Base-by-base conservation (phyloP, 2,329 filamentous ascomycete species). In the Aureobasidium musti region DNA sequence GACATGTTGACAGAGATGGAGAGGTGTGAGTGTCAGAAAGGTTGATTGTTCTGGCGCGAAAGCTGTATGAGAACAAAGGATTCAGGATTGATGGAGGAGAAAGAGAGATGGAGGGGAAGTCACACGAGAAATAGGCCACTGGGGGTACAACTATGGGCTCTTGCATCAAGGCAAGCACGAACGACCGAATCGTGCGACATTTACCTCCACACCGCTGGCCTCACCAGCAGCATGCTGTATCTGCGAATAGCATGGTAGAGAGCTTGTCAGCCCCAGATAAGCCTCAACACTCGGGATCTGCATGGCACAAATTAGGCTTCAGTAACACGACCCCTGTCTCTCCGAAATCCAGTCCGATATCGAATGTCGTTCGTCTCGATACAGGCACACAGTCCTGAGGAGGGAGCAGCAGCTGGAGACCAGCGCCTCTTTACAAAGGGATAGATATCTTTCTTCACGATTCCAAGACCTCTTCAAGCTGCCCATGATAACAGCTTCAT, bases 1-100 rank as follows among this genome's bases (percentile, higher is more conserved):
- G 79, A 78, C 80, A 80, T 81, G 70, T 66, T 73, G 69, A 47
- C 52, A 19, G 30, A 49, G 33, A 23, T 56, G 19, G 13, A 14
- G 17, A 49, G n/a, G 47, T 45, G 30, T 43, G n/a, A 33, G 49
- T 23, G 21, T 53, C 5, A 17, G 23, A 37, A 37, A 30, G 45
- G 14, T 41, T 7, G 33, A 19, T 63, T 10, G 57, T 13, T 47
- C 26, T 33, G 56, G 21, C 21, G 39, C 19, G 19, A 59, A 30
- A 23, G 39, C 26, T 47, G 57, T 63, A 39, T 30, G 11, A 39
- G 26, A 33, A 63, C 23, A 63, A 41, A 43, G 49, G 26, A 45
- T 64, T 54, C 61, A 26, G 28, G 47, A 33, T 45, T 17, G 49
- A 47, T 23, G n/a, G 49, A 35, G 13, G 37, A 54, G 49, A 26